These are phyloP conservation scores for Macrolepiota dolichaula DNA, from an alignment of 768 basidiomycete species.

Conservation along the genomic window DNA sequence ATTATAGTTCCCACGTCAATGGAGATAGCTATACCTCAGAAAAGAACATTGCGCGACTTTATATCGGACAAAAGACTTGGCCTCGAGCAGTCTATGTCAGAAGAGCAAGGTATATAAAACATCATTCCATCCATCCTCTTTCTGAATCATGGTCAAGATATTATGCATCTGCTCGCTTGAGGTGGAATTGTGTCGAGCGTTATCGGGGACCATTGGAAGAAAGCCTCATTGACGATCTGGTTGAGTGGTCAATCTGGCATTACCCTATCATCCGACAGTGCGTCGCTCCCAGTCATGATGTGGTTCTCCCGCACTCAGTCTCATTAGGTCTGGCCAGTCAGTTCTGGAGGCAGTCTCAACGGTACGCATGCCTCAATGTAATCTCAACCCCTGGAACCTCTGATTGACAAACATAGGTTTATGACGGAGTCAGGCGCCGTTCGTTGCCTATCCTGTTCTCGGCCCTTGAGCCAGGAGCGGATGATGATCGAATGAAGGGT, in stretches of 20 bases:
- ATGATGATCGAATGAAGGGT: slow-evolving; percentile 92
- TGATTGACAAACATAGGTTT: slow-evolving; percentile 36
- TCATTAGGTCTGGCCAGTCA: slow-evolving; percentile 42
- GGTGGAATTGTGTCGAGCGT: slow-evolving; percentile 75
- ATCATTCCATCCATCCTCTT: neutral
- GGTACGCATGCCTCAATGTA: slow-evolving; percentile 26
- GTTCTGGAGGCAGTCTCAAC: slow-evolving; percentile 48
- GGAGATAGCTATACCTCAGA: slow-evolving; percentile 57
- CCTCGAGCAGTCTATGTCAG: slow-evolving; percentile 69
- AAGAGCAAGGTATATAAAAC: slow-evolving; percentile 52
- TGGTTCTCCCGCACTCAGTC: slow-evolving; percentile 21
- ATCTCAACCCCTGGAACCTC: neutral
- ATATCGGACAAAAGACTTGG: slow-evolving; percentile 72
- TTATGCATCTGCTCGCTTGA: slow-evolving; percentile 64
- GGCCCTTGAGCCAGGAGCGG: slow-evolving; percentile 62
- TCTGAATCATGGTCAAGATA: slow-evolving; percentile 31
- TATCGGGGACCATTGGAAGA: slow-evolving; percentile 57
- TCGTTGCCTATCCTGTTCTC: slow-evolving; percentile 55
- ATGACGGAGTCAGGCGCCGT: slow-evolving; percentile 67
- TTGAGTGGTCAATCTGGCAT: slow-evolving; percentile 77
- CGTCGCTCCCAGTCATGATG: slow-evolving; percentile 11
- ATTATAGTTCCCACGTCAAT: slow-evolving; percentile 54
- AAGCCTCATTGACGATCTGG: slow-evolving; percentile 63
- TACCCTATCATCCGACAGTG: slow-evolving; percentile 57
- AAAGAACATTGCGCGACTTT: slow-evolving; percentile 62